These are phyloP conservation scores for Irpex rosettiformis DNA, from an alignment of 1,284 basidiomycete genomes.

Conservation along the genomic window DNA sequence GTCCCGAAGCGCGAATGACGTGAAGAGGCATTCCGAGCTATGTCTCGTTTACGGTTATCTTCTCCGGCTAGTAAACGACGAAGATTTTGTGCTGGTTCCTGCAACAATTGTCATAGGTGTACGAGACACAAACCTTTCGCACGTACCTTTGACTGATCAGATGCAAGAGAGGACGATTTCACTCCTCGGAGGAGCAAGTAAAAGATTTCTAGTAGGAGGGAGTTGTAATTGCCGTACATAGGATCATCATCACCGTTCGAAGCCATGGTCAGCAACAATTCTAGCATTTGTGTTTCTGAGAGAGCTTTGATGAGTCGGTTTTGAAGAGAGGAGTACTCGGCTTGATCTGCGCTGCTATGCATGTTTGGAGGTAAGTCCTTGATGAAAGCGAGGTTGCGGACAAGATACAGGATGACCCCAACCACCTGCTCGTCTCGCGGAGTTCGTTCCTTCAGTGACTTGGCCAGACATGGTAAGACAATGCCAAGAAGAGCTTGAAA, in stretches of 20 bases:
- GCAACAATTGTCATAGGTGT: slow-evolving; percentile 9
- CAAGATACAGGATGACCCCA: slow-evolving; percentile 83
- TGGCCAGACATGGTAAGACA: slow-evolving; percentile 66
- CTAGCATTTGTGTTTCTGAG: slow-evolving; percentile 69
- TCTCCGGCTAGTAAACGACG: slow-evolving; percentile 73
- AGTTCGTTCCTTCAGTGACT: slow-evolving; percentile 57
- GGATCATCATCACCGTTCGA: slow-evolving; percentile 68
- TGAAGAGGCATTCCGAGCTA: slow-evolving; percentile 63
- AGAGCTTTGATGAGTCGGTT: slow-evolving; percentile 72
- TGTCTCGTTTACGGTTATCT: slow-evolving; percentile 54
- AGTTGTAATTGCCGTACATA: slow-evolving; percentile 81
- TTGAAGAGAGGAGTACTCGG: slow-evolving; percentile 75
- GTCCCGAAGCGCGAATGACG: slow-evolving; percentile 94
- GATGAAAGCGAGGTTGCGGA: slow-evolving; percentile 90
- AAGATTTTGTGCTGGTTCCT: slow-evolving; percentile 69
- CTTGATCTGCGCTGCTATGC: slow-evolving; percentile 68
- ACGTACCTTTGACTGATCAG: slow-evolving; percentile 69
- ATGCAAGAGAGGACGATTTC: slow-evolving; percentile 55
- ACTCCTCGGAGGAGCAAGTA: slow-evolving; percentile 84
- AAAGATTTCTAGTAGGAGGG: slow-evolving; percentile 85
- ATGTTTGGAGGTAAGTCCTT: slow-evolving; percentile 74
- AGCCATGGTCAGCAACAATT: slow-evolving; percentile 81
- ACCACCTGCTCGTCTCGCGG: slow-evolving; percentile 84
- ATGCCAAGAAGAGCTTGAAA: slow-evolving; percentile 70
- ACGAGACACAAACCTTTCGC: slow-evolving; percentile 3